These are phyloP conservation scores for Polyplosphaeria fusca DNA, from an alignment of 495 filamentous ascomycete genomes.

Conservation along the genomic window DNA sequence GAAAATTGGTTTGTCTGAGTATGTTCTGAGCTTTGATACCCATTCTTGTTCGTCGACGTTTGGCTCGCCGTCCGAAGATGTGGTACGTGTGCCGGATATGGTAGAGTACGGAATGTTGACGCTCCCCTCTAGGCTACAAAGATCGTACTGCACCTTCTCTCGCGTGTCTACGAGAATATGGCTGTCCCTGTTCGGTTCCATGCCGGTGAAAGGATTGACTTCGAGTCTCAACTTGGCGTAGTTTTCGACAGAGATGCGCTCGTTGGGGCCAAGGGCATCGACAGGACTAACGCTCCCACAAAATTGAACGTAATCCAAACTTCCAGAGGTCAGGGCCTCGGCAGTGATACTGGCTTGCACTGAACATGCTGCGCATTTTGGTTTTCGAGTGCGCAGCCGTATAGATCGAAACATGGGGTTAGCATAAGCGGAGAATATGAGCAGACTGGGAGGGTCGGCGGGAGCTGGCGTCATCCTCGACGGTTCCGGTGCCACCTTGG, in stretches of 20 bases:
- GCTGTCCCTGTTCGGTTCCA: constrained; percentile 12
- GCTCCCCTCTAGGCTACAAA: constrained; percentile 68
- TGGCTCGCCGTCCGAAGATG: background rate
- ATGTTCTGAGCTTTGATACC: constrained; percentile 17
- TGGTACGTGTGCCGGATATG: background rate
- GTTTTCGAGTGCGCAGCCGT: constrained; percentile 62
- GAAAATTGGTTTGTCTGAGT: constrained; percentile 53
- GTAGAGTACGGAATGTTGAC: constrained; percentile 72
- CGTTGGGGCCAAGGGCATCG: constrained; percentile 53
- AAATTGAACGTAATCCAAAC: constrained; percentile 73
- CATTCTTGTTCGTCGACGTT: constrained; percentile 22
- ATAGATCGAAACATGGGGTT: constrained; percentile 70
- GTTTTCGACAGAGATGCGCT: constrained; percentile 60
- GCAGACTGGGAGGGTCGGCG: constrained; percentile 49
- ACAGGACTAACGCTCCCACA: constrained; percentile 59
- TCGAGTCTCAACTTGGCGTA: constrained; percentile 41
- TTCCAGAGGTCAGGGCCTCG: constrained; percentile 59
- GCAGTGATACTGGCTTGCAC: constrained; percentile 57
- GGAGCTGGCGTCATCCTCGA: background rate
- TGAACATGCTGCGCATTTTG: constrained; percentile 74
- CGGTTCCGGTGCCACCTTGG: constrained; percentile 29
- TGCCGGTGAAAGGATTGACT: constrained; percentile 21
- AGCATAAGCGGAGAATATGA: constrained; percentile 71
- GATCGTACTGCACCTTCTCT: constrained; percentile 79
- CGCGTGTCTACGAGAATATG: constrained; percentile 75